These are phyloP conservation scores for Neurospora sp. DNA, from an alignment of 495 filamentous ascomycete genomes.

Conservation along the genomic window DNA sequence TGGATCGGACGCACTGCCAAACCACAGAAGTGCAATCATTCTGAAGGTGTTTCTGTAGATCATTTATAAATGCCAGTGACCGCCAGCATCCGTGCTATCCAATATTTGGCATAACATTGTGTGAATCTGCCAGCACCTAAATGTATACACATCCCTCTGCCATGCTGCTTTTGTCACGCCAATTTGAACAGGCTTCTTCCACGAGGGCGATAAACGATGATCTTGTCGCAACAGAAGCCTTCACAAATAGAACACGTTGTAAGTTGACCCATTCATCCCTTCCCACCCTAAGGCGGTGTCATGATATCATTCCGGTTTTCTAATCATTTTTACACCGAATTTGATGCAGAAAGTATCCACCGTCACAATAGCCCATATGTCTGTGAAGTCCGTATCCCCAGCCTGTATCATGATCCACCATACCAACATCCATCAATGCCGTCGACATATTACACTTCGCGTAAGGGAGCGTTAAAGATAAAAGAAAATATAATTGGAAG, in stretches of 20 bases:
- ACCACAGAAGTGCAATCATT: background rate
- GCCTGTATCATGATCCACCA: background rate
- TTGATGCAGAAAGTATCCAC: background rate
- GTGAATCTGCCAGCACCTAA: background rate
- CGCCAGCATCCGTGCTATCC: background rate
- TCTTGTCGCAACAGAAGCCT: background rate
- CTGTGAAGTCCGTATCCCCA: background rate
- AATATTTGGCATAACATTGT: background rate
- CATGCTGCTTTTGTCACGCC: background rate
- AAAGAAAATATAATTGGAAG: background rate
- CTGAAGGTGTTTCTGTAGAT: background rate
- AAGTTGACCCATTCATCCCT: background rate
- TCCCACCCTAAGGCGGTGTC: background rate
- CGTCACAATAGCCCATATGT: background rate
- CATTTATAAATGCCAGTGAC: background rate
- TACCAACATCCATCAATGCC: constrained; percentile 44
- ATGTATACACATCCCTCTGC: background rate
- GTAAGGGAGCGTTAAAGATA: background rate
- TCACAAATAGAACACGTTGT: background rate
- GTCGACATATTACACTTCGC: constrained; percentile 22
- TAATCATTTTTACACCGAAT: background rate
- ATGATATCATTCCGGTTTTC: background rate
- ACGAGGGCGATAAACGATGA: background rate
- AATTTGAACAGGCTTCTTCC: background rate
- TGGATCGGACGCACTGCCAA: background rate